Conservation (phyloP, 2,329 filamentous ascomycete genomes). For the Fusarium mundagurra region DNA sequence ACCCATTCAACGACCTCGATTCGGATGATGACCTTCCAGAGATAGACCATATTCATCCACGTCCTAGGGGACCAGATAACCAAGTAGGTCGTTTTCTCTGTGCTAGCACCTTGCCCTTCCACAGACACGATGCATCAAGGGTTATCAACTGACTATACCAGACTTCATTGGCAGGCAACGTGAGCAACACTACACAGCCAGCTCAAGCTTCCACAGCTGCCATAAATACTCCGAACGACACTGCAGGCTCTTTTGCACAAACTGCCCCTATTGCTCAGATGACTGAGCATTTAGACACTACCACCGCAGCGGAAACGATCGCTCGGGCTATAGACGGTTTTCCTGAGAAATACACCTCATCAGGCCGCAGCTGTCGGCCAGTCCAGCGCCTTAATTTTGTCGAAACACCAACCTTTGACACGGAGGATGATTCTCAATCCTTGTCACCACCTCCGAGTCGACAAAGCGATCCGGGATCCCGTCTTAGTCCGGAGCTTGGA, state of each 20-base stretch:
- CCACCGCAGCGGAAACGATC: fast-evolving
- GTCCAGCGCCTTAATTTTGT: background rate
- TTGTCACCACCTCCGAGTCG: background rate
- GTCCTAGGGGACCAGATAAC: fast-evolving
- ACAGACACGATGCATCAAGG: too few species aligned
- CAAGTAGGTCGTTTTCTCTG: background rate
- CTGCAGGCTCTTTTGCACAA: fast-evolving
- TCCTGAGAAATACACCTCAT: background rate
- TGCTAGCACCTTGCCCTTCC: too few species aligned
- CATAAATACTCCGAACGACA: fast-evolving
- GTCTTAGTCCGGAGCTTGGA: background rate
- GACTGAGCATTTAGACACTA: background rate
- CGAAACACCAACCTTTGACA: background rate
- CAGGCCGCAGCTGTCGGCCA: background rate
- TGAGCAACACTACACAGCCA: fast-evolving
- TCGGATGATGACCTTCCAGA: background rate
- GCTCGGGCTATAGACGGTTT: fast-evolving
- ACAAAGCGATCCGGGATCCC: background rate
- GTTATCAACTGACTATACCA: background rate
- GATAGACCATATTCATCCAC: fast-evolving
- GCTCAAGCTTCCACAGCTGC: background rate
- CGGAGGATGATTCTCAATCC: background rate
- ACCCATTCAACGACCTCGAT: background rate
- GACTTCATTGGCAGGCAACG: background rate
- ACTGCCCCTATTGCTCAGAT: background rate